Percentiles rank a stretch among this genome's conserved stretches.
Conservation (phyloP, 1,284 basidiomycete species). For the Trametes hirsuta region DNA sequence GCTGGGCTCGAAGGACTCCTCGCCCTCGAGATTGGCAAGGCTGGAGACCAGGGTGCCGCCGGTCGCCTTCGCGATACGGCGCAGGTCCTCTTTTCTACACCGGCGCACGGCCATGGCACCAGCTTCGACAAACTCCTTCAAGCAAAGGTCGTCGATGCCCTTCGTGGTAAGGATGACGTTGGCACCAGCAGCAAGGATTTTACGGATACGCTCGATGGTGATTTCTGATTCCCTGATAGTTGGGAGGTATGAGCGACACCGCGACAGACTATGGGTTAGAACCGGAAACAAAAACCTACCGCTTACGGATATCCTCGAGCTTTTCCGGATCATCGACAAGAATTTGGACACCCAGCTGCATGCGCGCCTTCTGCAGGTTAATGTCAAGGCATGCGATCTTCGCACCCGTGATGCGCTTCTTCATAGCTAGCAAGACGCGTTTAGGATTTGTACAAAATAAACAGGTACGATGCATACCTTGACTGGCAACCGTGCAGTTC, state of each 20-base stretch:
- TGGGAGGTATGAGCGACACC: background rate
- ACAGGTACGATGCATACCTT: slow-evolving; percentile 63
- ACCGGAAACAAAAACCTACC: slow-evolving; percentile 46
- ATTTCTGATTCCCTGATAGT: slow-evolving; percentile 90
- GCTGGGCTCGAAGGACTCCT: slow-evolving; percentile 95
- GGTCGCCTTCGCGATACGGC: slow-evolving; percentile 96
- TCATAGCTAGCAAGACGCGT: slow-evolving; percentile 77
- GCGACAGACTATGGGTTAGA: background rate
- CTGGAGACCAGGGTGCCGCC: slow-evolving; percentile 94
- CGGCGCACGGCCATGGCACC: slow-evolving; percentile 98
- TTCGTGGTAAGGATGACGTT: slow-evolving; percentile 99
- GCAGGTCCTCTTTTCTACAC: slow-evolving; percentile 97
- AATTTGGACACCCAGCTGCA: slow-evolving; percentile 98
- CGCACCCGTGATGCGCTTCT: slow-evolving; percentile 89
- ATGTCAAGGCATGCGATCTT: slow-evolving; percentile 99
- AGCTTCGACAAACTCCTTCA: slow-evolving; percentile 99
- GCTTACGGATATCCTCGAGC: slow-evolving; percentile 93
- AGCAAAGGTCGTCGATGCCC: slow-evolving; percentile 97
- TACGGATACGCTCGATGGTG: slow-evolving; percentile 93
- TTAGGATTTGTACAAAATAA: background rate
- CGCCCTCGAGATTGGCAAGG: slow-evolving; percentile 96
- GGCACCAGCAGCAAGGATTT: slow-evolving; percentile 94
- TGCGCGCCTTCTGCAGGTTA: slow-evolving; percentile 95
- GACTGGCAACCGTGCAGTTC: slow-evolving; percentile 98
- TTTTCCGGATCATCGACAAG: slow-evolving; percentile 97